These are phyloP conservation scores for Colletotrichum nymphaeae DNA, from an alignment of 2,329 filamentous ascomycete genomes.

Conservation along the genomic window DNA sequence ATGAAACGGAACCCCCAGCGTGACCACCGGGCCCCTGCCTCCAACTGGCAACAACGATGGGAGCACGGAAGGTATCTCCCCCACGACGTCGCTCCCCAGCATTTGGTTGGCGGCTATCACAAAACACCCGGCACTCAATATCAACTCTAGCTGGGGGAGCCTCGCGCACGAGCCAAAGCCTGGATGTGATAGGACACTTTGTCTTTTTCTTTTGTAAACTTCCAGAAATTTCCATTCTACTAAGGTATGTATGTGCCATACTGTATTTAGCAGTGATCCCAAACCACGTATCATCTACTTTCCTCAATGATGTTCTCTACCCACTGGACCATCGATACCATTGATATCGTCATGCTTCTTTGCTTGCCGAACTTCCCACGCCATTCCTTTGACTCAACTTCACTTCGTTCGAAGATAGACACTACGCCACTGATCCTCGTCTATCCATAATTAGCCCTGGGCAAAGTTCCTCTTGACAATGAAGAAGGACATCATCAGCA, in stretches of 20 bases:
- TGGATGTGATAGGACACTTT: slow-evolving; percentile 14
- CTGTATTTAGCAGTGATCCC: background rate
- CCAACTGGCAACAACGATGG: background rate
- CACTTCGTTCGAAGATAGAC: background rate
- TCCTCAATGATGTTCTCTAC: background rate
- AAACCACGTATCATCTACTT: background rate
- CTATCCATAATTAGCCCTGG: background rate
- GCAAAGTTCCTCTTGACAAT: slow-evolving; percentile 37
- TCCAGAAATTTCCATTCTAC: slow-evolving; percentile 24
- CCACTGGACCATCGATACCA: no score
- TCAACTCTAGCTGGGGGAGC: slow-evolving; percentile 8
- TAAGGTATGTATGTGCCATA: background rate
- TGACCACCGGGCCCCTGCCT: slow-evolving; percentile 11
- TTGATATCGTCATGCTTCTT: background rate
- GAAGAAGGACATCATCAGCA: slow-evolving; percentile 37
- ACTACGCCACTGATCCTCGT: background rate
- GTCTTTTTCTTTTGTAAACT: background rate
- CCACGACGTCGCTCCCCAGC: slow-evolving; percentile 21
- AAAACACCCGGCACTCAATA: slow-evolving; percentile 8
- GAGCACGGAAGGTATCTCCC: background rate
- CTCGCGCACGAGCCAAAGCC: background rate
- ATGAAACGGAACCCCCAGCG: slow-evolving; percentile 26
- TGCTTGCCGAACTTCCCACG: background rate
- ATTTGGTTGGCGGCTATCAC: slow-evolving; percentile 20
- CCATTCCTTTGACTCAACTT: background rate